A percentile compares a stretch with the other conserved stretches of the same genome.
Evolutionary conservation across 148 eudicot species (phyloP).

Genomic region (Drosera capensis): DNA sequence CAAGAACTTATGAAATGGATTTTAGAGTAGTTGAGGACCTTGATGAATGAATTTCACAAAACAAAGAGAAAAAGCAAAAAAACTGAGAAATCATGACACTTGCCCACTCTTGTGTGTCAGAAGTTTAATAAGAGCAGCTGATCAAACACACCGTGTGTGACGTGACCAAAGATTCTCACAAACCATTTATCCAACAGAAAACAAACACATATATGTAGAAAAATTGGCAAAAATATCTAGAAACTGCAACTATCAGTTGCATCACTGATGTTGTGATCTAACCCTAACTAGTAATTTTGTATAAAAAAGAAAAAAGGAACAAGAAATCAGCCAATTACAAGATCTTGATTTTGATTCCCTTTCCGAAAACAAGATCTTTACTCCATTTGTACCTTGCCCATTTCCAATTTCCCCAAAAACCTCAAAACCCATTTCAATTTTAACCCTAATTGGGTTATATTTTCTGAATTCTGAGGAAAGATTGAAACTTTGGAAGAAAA

Average conservation of each 20-base stretch:
- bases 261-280: not conserved
- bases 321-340: not conserved
- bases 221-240: not conserved
- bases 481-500: not conserved
- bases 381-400: conserved; percentile 5
- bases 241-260: not conserved
- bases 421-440: conserved; percentile 1
- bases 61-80: too few relatives aligned
- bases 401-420: conserved; percentile 6
- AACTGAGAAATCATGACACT: too few relatives aligned
- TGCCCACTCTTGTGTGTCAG: too few relatives aligned
- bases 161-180: conserved; percentile 23
- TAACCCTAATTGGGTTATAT: conserved; percentile 5
- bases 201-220: not conserved
- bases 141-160: conserved; percentile 12
- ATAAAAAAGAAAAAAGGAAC: not conserved
- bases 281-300: not conserved
- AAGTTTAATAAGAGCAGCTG: too few relatives aligned
- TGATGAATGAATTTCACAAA: too few relatives aligned
- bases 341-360: not conserved
- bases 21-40: too few relatives aligned
- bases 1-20: too few relatives aligned
- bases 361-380: not conserved
- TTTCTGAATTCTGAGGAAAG: not conserved
- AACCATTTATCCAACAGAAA: not conserved